These are phyloP conservation scores for Fusarium equiseti DNA, from an alignment of 2,329 filamentous ascomycete genomes.

Conservation along the genomic window DNA sequence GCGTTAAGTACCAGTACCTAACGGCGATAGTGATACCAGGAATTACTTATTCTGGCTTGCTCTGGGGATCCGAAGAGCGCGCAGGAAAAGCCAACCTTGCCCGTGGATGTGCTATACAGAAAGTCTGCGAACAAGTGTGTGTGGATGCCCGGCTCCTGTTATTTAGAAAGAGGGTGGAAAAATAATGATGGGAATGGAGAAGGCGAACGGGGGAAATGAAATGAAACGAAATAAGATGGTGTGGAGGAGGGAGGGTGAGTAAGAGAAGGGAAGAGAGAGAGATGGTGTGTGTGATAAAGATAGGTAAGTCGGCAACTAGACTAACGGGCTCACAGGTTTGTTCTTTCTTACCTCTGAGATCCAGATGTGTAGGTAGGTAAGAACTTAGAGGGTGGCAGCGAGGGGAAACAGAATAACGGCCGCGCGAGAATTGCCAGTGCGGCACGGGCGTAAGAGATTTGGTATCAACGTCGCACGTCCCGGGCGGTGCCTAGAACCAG, in stretches of 20 bases:
- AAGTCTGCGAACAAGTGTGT: slow-evolving; percentile 21
- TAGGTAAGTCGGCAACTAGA: background rate
- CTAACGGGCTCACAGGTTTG: background rate
- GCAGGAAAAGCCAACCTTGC: slow-evolving; percentile 12
- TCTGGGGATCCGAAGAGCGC: background rate
- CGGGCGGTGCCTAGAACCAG: background rate
- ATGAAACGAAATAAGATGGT: slow-evolving; percentile 19
- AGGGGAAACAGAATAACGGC: slow-evolving; percentile 23
- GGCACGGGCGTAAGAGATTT: slow-evolving; percentile 21
- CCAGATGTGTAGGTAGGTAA: slow-evolving; percentile 19
- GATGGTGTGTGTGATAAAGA: background rate
- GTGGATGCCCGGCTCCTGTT: slow-evolving; percentile 14
- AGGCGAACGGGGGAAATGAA: slow-evolving; percentile 33
- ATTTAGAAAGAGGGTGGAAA: slow-evolving; percentile 17
- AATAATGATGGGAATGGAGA: slow-evolving; percentile 37
- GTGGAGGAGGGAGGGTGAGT: slow-evolving; percentile 9
- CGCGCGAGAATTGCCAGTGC: slow-evolving; percentile 23
- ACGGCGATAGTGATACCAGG: slow-evolving; percentile 8
- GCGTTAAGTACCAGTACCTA: slow-evolving; percentile 5
- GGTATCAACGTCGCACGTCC: background rate
- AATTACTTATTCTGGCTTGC: slow-evolving; percentile 16
- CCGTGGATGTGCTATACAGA: slow-evolving; percentile 9
- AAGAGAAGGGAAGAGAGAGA: slow-evolving; percentile 5
- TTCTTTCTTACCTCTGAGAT: slow-evolving; percentile 11
- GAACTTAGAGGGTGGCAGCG: slow-evolving; percentile 37